phyloP scores from a whole-genome alignment of 805 yeast species.

The Wickerhamiella shivajii region DNA sequence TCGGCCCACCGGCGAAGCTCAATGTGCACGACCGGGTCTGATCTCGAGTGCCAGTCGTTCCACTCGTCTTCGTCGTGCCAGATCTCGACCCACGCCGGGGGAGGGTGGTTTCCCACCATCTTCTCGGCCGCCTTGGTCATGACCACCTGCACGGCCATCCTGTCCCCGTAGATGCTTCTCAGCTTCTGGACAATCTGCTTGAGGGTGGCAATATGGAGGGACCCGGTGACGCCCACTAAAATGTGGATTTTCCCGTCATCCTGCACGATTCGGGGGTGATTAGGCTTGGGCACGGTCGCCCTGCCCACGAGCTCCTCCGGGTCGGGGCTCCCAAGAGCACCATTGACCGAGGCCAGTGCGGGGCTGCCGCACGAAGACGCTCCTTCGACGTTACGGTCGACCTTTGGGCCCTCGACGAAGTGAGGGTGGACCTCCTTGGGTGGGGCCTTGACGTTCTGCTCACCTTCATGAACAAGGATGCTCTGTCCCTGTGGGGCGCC shows the following conservation, averaged over 20 bases:
- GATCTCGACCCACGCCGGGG: slow-evolving; percentile 56
- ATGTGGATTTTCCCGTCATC: slow-evolving; percentile 83
- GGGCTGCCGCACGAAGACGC: too few relatives aligned
- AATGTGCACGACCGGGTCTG: slow-evolving; percentile 88
- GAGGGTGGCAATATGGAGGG: slow-evolving; percentile 69
- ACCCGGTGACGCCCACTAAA: slow-evolving; percentile 76
- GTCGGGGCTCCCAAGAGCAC: too few relatives aligned
- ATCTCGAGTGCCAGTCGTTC: slow-evolving; percentile 67
- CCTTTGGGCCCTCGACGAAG: slow-evolving; percentile 16
- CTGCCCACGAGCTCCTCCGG: too few relatives aligned
- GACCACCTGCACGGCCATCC: slow-evolving; percentile 70
- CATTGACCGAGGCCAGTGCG: too few relatives aligned
- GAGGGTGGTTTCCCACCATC: slow-evolving; percentile 43
- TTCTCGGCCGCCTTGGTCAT: slow-evolving; percentile 78
- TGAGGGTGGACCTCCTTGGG: slow-evolving; percentile 17
- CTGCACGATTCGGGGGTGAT: slow-evolving; percentile 52
- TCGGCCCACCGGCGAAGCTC: slow-evolving; percentile 97
- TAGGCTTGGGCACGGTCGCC: slow-evolving; percentile 17
- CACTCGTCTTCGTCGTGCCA: slow-evolving; percentile 96
- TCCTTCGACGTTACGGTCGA: too few relatives aligned
- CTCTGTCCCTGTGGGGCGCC: slow-evolving; percentile 8
- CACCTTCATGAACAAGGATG: slow-evolving; percentile 7
- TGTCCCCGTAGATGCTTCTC: slow-evolving; percentile 66
- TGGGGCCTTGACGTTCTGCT: slow-evolving; percentile 7
- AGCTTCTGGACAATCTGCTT: slow-evolving; percentile 66